phyloP scores from a whole-genome alignment of 2,329 filamentous ascomycete species.

The Apiospora rasikravindrae region DNA sequence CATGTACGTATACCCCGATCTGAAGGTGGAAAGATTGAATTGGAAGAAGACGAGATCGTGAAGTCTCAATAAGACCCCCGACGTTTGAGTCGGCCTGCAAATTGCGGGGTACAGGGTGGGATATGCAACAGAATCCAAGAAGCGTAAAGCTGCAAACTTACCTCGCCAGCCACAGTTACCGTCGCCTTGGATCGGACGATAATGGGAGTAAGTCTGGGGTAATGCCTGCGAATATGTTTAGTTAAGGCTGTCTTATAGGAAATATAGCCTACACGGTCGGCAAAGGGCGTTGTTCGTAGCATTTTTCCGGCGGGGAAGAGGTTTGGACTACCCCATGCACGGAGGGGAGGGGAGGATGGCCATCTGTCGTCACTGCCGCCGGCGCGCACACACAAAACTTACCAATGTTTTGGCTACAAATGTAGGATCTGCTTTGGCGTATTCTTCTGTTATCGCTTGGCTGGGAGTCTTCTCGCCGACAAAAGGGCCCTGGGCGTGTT shows the following conservation, averaged over 20 bases:
- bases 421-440: conserved; percentile 83
- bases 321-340: not conserved
- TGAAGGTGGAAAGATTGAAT: not conserved
- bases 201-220: conserved; percentile 83
- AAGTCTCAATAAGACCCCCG: not conserved
- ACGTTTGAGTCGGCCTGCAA: not conserved
- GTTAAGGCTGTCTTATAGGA: not conserved
- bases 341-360: not conserved
- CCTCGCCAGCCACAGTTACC: conserved; percentile 98
- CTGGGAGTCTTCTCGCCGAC: conserved; percentile 81
- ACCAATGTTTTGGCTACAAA: conserved; percentile 89
- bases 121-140: conserved; percentile 27
- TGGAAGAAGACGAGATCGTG: not conserved
- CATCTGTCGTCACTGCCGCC: not conserved
- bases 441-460: conserved; percentile 80
- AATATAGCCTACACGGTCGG: not conserved
- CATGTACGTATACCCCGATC: not conserved
- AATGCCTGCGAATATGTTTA: conserved; percentile 62
- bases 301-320: not conserved
- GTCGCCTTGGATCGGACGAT: conserved; percentile 86
- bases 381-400: conserved; percentile 43
- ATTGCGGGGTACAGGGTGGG: conserved; percentile 31
- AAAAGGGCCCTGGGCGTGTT: conserved; percentile 70
- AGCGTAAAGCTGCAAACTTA: conserved; percentile 53
- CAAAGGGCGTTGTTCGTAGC: not conserved